Conservation (phyloP, 768 basidiomycete genomes). For the Lactarius deliciosus region DNA sequence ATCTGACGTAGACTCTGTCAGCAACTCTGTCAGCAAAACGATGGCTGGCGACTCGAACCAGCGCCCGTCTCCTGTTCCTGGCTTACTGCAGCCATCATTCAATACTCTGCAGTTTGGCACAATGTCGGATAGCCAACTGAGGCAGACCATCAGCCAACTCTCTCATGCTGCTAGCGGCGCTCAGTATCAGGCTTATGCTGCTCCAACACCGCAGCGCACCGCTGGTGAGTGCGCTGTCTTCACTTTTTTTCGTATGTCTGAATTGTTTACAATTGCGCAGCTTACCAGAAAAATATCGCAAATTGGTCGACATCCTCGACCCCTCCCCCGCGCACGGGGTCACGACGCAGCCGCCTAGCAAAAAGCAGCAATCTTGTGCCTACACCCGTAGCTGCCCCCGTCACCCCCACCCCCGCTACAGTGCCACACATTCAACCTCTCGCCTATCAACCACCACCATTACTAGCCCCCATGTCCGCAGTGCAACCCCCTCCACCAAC, state of each 20-base stretch:
- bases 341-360: constrained; percentile 40
- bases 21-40: constrained; percentile 24
- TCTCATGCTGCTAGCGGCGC: constrained; percentile 38
- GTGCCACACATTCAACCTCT: constrained; percentile 39
- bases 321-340: constrained; percentile 52
- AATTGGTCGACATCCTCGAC: constrained; percentile 65
- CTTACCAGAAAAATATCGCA: constrained; percentile 68
- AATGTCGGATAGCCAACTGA: constrained; percentile 63
- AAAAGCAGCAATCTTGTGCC: constrained; percentile 47
- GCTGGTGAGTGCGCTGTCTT: constrained; percentile 3
- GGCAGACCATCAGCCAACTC: constrained; percentile 59
- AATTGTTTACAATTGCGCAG: constrained; percentile 32
- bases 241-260: not conserved
- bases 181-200: constrained; percentile 39
- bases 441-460: constrained; percentile 33
- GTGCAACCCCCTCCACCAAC: constrained; percentile 43
- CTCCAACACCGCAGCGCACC: constrained; percentile 35
- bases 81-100: constrained; percentile 13
- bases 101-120: constrained; percentile 37
- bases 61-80: constrained; percentile 19
- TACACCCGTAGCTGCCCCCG: constrained; percentile 26
- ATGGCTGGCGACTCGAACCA: constrained; percentile 25
- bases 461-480: constrained; percentile 35
- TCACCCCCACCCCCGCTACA: constrained; percentile 36
- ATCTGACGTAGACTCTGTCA: constrained; percentile 10